Base-by-base conservation (phyloP, 2,329 filamentous ascomycete genomes). In the Colletotrichum endophyticum region DNA sequence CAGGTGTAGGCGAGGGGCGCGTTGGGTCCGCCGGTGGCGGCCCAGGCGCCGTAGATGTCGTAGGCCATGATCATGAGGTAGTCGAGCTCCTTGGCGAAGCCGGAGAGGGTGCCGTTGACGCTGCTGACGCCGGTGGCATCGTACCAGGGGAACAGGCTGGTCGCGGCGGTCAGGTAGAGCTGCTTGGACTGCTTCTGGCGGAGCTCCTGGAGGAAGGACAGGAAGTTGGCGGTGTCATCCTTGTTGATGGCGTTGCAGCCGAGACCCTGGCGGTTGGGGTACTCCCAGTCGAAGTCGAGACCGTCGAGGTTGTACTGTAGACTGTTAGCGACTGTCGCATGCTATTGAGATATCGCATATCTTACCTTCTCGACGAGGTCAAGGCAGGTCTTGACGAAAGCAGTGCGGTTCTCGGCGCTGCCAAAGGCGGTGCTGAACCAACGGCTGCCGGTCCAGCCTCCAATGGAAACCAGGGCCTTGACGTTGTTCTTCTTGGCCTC, bases 251-350 rank as follows among this genome's bases (percentile, higher is more conserved):
- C 30, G 70, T 76, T 76, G 74, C 74, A 76, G 66, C 74, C 74
- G 11, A 76, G 66, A 11, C 74, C 74, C 59, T 76, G 74, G 36
- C 74, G 74, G 74, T 74, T 74, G 28, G 78, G 78, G 67, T 80
- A 80, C 36, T 80, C 79, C n/a, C 61, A 79, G 67, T 80, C 79
- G 12, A 79, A 77, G 68, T 80, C 79, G 8, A 80, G 61, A 19
- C 79, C 68, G 13, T 70, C 68, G 34, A 70, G 59, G n/a, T 36
- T 34, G n/a, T 70, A 70, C 68, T 68, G 22, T 30, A 8, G 22
- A 11, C 6, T 13, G 28, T 67, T 25, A 56, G 39, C 2, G 3
- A 8, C 6, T 34, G 39, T 32, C 22, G 61, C 15, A 22, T 22
- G 6, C 7, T 19, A 19, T 6, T n/a, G 16, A 16, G 30, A 30